Base-by-base conservation (phyloP, 2,329 filamentous ascomycete species). In the Fusarium citri region DNA sequence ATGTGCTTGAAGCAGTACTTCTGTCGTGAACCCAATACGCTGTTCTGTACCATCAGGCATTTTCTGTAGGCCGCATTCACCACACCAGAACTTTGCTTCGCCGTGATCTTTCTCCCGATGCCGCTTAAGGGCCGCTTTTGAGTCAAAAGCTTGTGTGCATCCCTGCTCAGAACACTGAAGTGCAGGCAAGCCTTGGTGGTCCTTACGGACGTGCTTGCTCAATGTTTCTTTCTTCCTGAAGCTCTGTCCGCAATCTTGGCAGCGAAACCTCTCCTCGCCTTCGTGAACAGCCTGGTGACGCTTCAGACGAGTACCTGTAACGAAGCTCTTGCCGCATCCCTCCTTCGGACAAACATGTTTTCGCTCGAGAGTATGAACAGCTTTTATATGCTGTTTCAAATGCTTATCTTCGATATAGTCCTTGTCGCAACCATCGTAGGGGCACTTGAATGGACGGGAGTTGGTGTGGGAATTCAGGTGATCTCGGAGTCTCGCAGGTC, bases 201-300 rank as follows among this genome's bases (percentile, higher is more conserved):
- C 91, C 12, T 88, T 88, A 56, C 91, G 88, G 68, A 97, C 88
- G 77, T 98, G 95, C 54, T 92, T 90, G 77, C 94, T 89, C 18
- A 98, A 85, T 0, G 94, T 97, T 70, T 94, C 90, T 77, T 94
- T 91, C 80, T 97, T 98, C 66, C 95, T 88, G 79, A 98, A 98
- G 22, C 88, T 89, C 80, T 93, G 88, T 20, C 87, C 86, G 80
- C 94, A 97, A 34, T 88, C 90, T 23, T 86, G 89, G 76, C 94
- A 97, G 60, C 87, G 85, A 75, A 91, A 94, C 55, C 91, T 87
- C 76, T 96, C 91, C 71, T 91, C 88, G 55, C 91, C 91, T 54
- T 81, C 80, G 78, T 98, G 94, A 3, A 92, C 89, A n/a, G 89
- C 87, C 51, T 91, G 84, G 77, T 98, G 94, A 40, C 93, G 87